Base-by-base conservation (phyloP, 129 eudicot species). In the Mikania micrantha region DNA sequence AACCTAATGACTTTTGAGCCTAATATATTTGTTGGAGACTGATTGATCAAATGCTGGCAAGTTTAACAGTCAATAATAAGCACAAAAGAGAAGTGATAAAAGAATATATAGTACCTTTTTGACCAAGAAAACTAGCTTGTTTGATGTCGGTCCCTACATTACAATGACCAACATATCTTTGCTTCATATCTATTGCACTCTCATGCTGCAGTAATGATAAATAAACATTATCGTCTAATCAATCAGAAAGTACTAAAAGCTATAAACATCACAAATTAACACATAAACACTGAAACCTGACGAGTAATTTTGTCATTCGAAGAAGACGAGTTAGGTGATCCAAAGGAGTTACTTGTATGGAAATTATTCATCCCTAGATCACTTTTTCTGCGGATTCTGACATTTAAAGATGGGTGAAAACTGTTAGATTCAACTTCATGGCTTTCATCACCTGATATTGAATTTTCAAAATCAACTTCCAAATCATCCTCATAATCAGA, bases 111-210 rank as follows among this genome's bases (percentile, higher is more conserved):
- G 38, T 79, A 93, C 98, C 98, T 82, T 57, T 84, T 74, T 84
- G 95, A 36, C 99, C 99, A 66, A 93, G 82, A 71, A 93, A 93
- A 72, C 95, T 93, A 35, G 99, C 99, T 71, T 93, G 99, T 73
- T 93, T 93, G 75, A 93, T 93, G 71, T 93, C 99, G 7, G 99
- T 93, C 77, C 99, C 96, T 7, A 82, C 78, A 71, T 93, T 93
- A 66, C 96, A 89, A 60, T 93, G 99, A 60, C 99, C 99, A 64
- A 78, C 80, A 12, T 82, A 93, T 85, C 96, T 89, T 68, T 76
- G 88, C 66, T 86, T 93, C 96, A 93, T 93, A 79, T 93, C 96
- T 74, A 87, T 79, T 45, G 71, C 99, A 16, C 62, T 74, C 81
- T 86, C 99, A 66, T 85, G 80, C 99, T 93, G 54, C 15, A 73